These are phyloP conservation scores for Anisodus tanguticus DNA, from an alignment of 257 asterid genomes.

Conservation along the genomic window DNA sequence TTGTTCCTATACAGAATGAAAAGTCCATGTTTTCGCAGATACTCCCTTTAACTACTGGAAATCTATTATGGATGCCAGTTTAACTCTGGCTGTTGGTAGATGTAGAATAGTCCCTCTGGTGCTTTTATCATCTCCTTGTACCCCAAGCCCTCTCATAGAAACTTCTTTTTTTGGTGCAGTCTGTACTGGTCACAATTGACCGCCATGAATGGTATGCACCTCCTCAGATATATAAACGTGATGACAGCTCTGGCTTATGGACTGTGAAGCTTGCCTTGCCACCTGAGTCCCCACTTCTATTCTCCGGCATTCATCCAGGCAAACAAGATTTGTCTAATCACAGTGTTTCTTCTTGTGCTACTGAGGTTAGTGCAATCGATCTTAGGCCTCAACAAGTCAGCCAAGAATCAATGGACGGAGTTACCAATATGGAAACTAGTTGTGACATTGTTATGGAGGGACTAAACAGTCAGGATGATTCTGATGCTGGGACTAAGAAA, in stretches of 20 bases:
- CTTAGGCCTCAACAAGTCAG: slow-evolving; percentile 60
- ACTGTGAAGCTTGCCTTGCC: slow-evolving; percentile 70
- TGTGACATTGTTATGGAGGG: slow-evolving; percentile 62
- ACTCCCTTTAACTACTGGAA: not conserved
- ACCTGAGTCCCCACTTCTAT: slow-evolving; percentile 57
- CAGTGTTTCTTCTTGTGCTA: slow-evolving; percentile 50
- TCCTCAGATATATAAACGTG: slow-evolving; percentile 84
- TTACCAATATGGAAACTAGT: slow-evolving; percentile 80
- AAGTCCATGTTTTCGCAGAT: not conserved
- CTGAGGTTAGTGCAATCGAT: slow-evolving; percentile 62
- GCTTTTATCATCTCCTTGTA: slow-evolving; percentile 15
- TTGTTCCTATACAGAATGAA: not conserved
- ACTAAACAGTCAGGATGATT: slow-evolving; percentile 59
- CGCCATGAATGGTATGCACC: slow-evolving; percentile 99
- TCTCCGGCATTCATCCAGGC: slow-evolving; percentile 43
- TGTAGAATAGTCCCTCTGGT: not conserved
- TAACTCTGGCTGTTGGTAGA: not conserved
- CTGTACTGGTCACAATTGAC: slow-evolving; percentile 95
- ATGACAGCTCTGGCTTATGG: slow-evolving; percentile 94
- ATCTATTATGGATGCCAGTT: not conserved
- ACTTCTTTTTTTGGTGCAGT: slow-evolving; percentile 56
- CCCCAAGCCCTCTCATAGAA: slow-evolving; percentile 2
- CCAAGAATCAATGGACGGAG: slow-evolving; percentile 68
- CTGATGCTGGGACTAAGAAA: slow-evolving; percentile 84
- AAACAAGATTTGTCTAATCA: slow-evolving; percentile 50